A percentile compares a stretch with the other conserved stretches of the same genome.
These are phyloP conservation scores for Euphorbia corollata DNA, from an alignment of 441 rosid genomes.

Conservation along the genomic window DNA sequence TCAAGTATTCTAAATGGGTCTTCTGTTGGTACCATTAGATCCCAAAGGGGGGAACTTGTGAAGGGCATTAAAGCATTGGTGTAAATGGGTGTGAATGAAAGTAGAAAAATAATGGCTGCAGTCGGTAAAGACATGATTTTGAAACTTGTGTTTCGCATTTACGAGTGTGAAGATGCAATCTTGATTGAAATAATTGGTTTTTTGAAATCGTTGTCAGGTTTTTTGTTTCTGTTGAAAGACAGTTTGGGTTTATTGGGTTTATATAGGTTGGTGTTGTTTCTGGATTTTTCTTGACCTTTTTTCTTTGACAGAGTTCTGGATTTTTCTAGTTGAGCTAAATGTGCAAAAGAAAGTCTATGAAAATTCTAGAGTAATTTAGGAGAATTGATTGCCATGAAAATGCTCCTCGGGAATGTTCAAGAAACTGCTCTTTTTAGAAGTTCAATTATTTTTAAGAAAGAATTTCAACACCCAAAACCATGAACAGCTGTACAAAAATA, in stretches of 20 bases:
- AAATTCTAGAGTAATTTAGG: not conserved
- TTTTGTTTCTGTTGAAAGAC: no score
- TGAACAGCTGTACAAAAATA: no score
- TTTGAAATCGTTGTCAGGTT: not conserved
- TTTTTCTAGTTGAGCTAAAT: not conserved
- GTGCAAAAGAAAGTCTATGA: not conserved
- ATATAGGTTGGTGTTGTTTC: constrained; percentile 1
- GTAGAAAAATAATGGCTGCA: not conserved
- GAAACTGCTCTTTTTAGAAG: not conserved
- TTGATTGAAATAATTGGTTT: not conserved
- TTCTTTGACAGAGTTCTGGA: no score
- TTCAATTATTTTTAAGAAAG: not conserved
- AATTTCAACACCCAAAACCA: no score
- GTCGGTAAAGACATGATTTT: not conserved
- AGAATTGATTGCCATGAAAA: not conserved
- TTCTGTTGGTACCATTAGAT: constrained; percentile 25
- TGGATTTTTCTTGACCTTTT: not conserved
- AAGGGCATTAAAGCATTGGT: constrained; percentile 23
- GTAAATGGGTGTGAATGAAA: constrained; percentile 5
- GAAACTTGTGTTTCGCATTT: constrained; percentile 13
- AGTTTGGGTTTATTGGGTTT: not conserved
- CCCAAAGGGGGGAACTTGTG: constrained; percentile 25
- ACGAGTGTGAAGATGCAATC: not conserved
- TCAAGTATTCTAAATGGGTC: constrained; percentile 41
- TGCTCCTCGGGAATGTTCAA: not conserved